Percentiles rank a stretch among this genome's conserved stretches.
These are phyloP conservation scores for Penicillium herquei DNA, from an alignment of 495 filamentous ascomycete species.

Conservation along the genomic window DNA sequence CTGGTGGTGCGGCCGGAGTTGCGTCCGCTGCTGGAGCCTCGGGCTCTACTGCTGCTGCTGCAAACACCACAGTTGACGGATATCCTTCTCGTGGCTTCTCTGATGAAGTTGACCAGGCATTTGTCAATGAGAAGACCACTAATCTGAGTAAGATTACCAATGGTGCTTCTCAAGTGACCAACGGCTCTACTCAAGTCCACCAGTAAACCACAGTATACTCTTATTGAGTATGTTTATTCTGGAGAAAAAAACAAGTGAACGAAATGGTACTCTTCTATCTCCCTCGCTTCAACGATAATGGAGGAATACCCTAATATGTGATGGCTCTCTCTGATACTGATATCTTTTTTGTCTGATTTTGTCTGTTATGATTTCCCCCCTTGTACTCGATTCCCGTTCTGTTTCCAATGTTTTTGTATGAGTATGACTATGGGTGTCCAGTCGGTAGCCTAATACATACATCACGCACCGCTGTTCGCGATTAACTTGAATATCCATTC, in stretches of 20 bases:
- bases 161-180: constrained; percentile 12
- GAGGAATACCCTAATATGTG: constrained; percentile 1
- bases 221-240: not conserved
- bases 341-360: constrained; percentile 9
- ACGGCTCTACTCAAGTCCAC: not conserved
- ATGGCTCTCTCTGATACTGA: constrained; percentile 8
- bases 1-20: constrained; percentile 6
- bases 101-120: constrained; percentile 55
- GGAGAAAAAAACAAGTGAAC: not conserved
- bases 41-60: constrained; percentile 9
- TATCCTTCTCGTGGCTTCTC: constrained; percentile 46
- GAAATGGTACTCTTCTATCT: not conserved
- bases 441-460: constrained; percentile 30
- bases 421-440: constrained; percentile 16
- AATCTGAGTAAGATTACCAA: constrained; percentile 16
- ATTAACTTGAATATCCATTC: not conserved
- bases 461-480: constrained; percentile 17
- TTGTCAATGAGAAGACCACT: constrained; percentile 35
- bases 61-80: constrained; percentile 5
- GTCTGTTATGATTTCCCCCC: constrained; percentile 30
- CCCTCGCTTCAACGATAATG: not conserved
- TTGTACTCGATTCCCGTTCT: constrained; percentile 10
- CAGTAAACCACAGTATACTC: not conserved
- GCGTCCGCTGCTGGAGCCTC: constrained; percentile 9
- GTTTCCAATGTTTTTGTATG: constrained; percentile 16